Conservation (phyloP, 805 yeast species). For the Candida schatavii region DNA sequence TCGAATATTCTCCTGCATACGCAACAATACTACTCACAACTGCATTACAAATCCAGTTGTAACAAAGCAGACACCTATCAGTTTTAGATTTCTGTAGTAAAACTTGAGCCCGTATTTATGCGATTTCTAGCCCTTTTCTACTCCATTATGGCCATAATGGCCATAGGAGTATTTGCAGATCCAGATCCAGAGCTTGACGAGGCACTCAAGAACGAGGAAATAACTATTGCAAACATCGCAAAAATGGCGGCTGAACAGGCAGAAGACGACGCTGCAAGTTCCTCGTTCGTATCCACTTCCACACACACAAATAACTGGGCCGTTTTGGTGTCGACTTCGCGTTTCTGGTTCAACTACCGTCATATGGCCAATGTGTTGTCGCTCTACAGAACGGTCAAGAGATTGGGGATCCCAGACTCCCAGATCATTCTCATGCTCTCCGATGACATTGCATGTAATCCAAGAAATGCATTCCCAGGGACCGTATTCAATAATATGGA, state of each 20-base stretch:
- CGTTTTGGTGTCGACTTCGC: slow-evolving; percentile 88
- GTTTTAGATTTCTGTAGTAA: no score
- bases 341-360: slow-evolving; percentile 98
- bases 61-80: no score
- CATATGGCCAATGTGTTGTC: slow-evolving; percentile 96
- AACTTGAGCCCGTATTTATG: background rate
- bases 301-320: slow-evolving; percentile 75
- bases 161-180: background rate
- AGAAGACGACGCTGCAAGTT: slow-evolving; percentile 1
- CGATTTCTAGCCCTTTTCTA: background rate
- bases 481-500: slow-evolving; percentile 93
- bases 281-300: slow-evolving; percentile 15
- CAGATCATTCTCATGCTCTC: slow-evolving; percentile 94
- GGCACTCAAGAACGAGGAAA: background rate
- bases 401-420: slow-evolving; percentile 96
- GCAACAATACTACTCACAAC: no score
- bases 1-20: no score
- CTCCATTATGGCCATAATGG: background rate
- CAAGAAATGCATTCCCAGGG: slow-evolving; percentile 94
- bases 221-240: background rate
- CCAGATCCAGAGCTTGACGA: background rate
- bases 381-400: slow-evolving; percentile 91
- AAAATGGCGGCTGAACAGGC: background rate
- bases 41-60: no score
- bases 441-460: slow-evolving; percentile 96